Base-by-base conservation (phyloP, 2,329 filamentous ascomycete genomes). In the Pyrenophora seminiperda region DNA sequence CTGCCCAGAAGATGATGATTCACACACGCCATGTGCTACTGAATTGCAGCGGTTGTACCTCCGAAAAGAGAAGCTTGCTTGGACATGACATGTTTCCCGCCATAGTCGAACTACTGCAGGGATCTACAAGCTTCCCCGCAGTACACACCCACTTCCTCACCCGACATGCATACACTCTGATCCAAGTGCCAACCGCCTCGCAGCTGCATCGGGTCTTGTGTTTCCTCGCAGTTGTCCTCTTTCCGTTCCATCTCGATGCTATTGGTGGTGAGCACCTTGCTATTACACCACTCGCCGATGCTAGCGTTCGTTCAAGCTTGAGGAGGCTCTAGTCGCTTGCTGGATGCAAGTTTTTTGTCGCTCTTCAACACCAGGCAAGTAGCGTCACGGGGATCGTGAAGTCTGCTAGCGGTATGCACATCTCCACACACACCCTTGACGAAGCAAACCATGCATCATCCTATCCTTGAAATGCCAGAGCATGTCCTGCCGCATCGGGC, bases 381-480 rank as follows among this genome's bases (percentile, higher is more conserved):
- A 41, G 10, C 15, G 17, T 61, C 61, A 62, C 47, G 45, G 48
- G 56, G 47, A 56, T 60, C 53, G 46, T 54, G 50, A 53, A 41
- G 14, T 55, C 36, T 34, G 47, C 42, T 31, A 39, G 19, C 32
- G 19, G 31, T 18, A 19, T n/a, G 13, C 36, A 18, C 36, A 11
- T 38, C 15, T 7, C 45, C 38, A 47, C n/a, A 17, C 38, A 20
- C 17, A 34, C 24, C 31, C 27, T 49, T 20, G 14, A 19, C 11
- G 14, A 33, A 24, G 31, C 42, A 50, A 47, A 42, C 38, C 31
- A 31, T 27, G 37, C 32, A 34, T 15, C n/a, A 31, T 13, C 20
- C 18, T 30, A 24, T 24, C 10, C 7, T 27, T 27, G 24, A 27
- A 9, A 6, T 4, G 22, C 7, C 22, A 3, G 22, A 30, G 30